Evolutionary conservation across 2,329 filamentous ascomycete genomes (phyloP).

Genomic region (Sporothrix euskadiensis): DNA sequence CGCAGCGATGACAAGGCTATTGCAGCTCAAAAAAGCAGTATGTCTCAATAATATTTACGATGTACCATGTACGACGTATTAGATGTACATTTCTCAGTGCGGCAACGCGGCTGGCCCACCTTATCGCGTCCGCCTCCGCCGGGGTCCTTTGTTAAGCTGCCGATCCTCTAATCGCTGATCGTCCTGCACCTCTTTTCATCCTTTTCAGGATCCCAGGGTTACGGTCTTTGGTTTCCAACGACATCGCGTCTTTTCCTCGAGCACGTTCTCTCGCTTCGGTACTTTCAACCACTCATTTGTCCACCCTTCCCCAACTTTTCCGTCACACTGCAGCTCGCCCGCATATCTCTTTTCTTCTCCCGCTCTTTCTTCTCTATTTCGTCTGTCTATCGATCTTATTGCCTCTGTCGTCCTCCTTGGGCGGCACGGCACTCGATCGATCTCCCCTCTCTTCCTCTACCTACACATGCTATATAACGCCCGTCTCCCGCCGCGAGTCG

Average conservation of each 20-base stretch:
- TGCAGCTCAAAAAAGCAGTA: not conserved
- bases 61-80: no score
- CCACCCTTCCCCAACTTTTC: not conserved
- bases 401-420: not conserved
- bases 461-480: slow-evolving; percentile 26
- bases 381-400: not conserved
- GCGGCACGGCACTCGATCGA: not conserved
- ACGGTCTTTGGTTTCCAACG: not conserved
- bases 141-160: not conserved
- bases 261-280: not conserved
- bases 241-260: not conserved
- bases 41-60: not conserved
- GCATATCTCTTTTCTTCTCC: not conserved
- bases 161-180: slow-evolving; percentile 10
- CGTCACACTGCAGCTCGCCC: slow-evolving; percentile 1
- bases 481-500: slow-evolving; percentile 14
- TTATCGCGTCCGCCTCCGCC: slow-evolving; percentile 9
- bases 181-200: not conserved
- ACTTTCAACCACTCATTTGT: not conserved
- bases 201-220: not conserved
- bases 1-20: not conserved
- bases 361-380: not conserved
- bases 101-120: not conserved
- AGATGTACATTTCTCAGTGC: not conserved
- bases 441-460: not conserved